Evolutionary conservation across 495 filamentous ascomycete species (phyloP).

Genomic region (Podospora pseudocomata): DNA sequence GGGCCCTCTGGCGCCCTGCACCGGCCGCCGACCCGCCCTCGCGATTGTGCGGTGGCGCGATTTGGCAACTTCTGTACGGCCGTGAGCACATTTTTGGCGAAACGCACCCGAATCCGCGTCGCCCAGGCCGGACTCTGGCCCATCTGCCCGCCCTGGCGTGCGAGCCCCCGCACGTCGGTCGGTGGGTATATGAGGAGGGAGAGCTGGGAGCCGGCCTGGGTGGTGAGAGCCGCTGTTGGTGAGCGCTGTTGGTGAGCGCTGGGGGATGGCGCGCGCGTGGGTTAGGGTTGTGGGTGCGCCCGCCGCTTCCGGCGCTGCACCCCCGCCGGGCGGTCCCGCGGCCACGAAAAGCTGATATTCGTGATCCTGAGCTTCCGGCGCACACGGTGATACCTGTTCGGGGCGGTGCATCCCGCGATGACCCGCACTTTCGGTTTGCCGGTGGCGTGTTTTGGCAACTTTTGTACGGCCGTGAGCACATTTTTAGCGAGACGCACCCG

Average conservation of each 20-base stretch:
- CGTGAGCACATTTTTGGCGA: conserved; percentile 18
- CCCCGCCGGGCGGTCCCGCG: too few species aligned
- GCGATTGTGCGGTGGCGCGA: background rate
- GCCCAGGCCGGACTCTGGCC: conserved; percentile 1
- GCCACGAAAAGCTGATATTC: background rate
- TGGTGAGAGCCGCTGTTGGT: too few species aligned
- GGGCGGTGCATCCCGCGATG: background rate
- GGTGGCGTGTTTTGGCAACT: background rate
- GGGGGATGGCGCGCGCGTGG: too few species aligned
- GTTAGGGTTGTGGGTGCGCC: too few species aligned
- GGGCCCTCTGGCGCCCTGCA: too few species aligned
- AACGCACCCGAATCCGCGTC: conserved; percentile 14
- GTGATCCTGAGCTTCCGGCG: background rate
- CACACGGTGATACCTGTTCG: background rate
- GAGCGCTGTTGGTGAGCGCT: too few species aligned
- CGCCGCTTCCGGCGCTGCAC: too few species aligned
- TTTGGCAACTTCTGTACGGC: background rate
- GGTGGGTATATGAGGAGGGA: conserved; percentile 18
- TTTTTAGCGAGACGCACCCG: conserved; percentile 17
- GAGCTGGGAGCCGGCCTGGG: too few species aligned
- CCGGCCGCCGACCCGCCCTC: background rate
- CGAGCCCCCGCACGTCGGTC: conserved; percentile 7
- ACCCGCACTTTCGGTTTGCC: background rate
- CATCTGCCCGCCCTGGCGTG: conserved; percentile 7
- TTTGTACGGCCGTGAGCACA: conserved; percentile 14